phyloP scores from a whole-genome alignment of 2,329 filamentous ascomycete genomes.

The Alternaria viburni region DNA sequence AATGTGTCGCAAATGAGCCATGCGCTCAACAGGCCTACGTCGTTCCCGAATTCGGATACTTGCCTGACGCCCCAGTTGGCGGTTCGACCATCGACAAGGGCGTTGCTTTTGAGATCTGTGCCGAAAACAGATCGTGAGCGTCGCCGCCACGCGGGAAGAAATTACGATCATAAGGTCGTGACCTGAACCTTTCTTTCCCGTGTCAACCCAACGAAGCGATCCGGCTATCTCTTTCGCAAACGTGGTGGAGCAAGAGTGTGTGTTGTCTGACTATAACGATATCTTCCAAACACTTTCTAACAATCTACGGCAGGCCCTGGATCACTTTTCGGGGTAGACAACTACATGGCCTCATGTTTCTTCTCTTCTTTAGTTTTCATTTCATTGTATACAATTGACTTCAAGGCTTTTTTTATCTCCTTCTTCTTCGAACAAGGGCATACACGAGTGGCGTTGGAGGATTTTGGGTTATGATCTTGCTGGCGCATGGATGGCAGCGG shows the following conservation, averaged over 20 bases:
- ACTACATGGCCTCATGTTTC: not conserved
- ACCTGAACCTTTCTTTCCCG: not conserved
- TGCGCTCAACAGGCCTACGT: slow-evolving; percentile 19
- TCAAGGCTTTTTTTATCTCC: not conserved
- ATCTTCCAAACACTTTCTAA: not conserved
- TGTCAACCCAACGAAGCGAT: not conserved
- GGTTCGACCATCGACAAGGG: slow-evolving; percentile 10
- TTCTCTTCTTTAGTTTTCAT: not conserved
- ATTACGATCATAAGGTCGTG: not conserved
- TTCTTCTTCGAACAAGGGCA: not conserved
- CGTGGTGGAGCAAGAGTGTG: not conserved
- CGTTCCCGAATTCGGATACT: slow-evolving; percentile 14
- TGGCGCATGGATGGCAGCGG: not conserved
- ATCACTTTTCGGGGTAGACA: not conserved
- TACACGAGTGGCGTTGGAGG: not conserved
- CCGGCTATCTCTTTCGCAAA: not conserved
- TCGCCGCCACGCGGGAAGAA: not conserved
- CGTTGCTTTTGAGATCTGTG: slow-evolving; percentile 23
- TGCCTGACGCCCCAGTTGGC: slow-evolving; percentile 18
- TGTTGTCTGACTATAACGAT: not conserved
- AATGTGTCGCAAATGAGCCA: slow-evolving; percentile 9
- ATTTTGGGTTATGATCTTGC: not conserved
- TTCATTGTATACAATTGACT: not conserved
- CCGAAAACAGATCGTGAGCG: not conserved
- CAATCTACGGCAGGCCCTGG: not conserved